Base-by-base conservation (phyloP, 1,284 basidiomycete genomes). In the Ceratobasidium sp. region DNA sequence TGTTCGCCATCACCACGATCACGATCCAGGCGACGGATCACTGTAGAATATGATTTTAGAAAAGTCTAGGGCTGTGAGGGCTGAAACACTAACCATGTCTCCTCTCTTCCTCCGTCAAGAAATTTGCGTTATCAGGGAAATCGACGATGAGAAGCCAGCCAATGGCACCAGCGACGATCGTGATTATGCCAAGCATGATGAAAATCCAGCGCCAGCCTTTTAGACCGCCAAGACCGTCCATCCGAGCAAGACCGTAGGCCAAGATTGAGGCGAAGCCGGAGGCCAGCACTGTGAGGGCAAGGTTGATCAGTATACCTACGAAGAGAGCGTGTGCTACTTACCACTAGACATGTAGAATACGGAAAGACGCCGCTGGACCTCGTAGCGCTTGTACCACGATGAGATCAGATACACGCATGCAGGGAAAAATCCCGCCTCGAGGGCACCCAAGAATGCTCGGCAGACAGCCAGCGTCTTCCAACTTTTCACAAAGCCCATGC, bases 121-220 rank as follows among this genome's bases (percentile, higher is more conserved):
- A 83, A n/a, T 76, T 80, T 65, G 79, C 80, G 76, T 80, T 79
- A 76, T 83, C 82, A 12, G 83, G 83, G 79, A 84, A 83, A 76
- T 83, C 82, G 74, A 80, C 78, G 39, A 69, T 69, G 45, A 79
- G 75, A 52, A 78, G 64, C 70, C 71, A 72, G 50, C 59, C 71
- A 57, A 72, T 72, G 36, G 21, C 32, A 10, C 78, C 80, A 46
- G 81, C 76, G 21, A 72, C 76, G 45, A 78, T 69, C 1, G 81
- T 82, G 72, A 80, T 69, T 58, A 78, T 62, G 30, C 79, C 79
- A 57, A 78, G 77, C 12, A 78, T 72, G 75, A 77, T 76, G 39
- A 78, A 77, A 58, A 78, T 77, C 58, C 67, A 75, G 16, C 71
- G 70, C 80, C 81, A 82, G 3, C 78, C 79, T 23, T 72, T 60